These are phyloP conservation scores for Lactarius trivialis DNA, from an alignment of 768 basidiomycete species.

Conservation along the genomic window DNA sequence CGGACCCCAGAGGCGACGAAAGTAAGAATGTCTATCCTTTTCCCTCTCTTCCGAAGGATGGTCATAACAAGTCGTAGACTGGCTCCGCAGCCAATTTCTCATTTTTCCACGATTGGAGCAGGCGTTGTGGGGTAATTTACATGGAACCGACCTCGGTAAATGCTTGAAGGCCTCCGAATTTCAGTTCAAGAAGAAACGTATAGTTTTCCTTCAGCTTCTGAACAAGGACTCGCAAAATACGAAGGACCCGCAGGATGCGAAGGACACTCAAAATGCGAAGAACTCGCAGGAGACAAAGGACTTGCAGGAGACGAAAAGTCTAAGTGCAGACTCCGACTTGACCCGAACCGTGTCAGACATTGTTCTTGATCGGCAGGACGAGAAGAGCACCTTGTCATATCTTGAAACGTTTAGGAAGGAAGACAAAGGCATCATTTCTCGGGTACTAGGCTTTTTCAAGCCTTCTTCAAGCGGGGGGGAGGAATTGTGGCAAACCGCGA, in stretches of 20 bases:
- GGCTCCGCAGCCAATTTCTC: not conserved
- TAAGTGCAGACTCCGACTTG: not conserved
- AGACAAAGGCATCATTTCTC: not conserved
- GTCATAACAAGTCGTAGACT: not conserved
- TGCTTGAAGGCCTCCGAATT: not conserved
- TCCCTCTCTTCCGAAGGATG: not conserved
- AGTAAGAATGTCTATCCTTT: not conserved
- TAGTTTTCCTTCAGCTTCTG: not conserved
- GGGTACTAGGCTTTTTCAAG: not conserved
- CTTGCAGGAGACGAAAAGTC: not conserved
- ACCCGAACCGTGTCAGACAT: not conserved
- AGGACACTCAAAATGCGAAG: no score
- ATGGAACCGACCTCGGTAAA: not conserved
- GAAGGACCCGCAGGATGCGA: not conserved
- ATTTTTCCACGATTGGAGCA: not conserved
- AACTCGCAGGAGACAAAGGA: no score
- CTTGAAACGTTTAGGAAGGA: not conserved
- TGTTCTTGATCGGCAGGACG: not conserved
- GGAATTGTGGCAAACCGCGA: conserved; percentile 1
- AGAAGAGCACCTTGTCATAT: not conserved
- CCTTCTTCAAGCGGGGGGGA: not conserved
- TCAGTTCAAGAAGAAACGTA: not conserved
- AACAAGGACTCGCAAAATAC: not conserved
- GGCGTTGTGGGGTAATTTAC: not conserved
- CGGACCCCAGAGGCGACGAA: not conserved